These are phyloP conservation scores for Xerocomellus amylosporus DNA, from an alignment of 768 basidiomycete species.

Conservation along the genomic window DNA sequence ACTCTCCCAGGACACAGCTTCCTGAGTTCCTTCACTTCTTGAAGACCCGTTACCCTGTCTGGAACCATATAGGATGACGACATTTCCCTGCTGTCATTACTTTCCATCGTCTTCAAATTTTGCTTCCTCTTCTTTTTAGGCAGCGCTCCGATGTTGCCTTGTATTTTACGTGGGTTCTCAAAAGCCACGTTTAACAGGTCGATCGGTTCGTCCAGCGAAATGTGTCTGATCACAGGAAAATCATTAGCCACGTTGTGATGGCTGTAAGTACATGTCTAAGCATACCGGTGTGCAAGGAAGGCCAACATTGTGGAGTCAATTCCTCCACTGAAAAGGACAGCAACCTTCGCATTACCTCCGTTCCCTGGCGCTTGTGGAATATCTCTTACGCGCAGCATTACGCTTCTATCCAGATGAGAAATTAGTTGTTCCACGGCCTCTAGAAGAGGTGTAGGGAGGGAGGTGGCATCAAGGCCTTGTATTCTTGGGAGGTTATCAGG, in stretches of 20 bases:
- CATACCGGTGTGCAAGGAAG: constrained; percentile 72
- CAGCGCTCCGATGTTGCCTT: constrained; percentile 44
- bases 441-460: constrained; percentile 30
- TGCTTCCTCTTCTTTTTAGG: constrained; percentile 44
- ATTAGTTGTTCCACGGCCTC: constrained; percentile 51
- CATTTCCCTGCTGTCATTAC: constrained; percentile 12
- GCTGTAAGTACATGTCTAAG: background rate
- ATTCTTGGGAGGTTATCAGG: constrained; percentile 39
- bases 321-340: constrained; percentile 92
- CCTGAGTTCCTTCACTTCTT: constrained; percentile 75
- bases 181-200: constrained; percentile 94
- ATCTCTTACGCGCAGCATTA: constrained; percentile 62
- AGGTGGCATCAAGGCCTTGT: constrained; percentile 20
- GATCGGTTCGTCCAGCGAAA: constrained; percentile 76
- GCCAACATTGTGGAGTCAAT: constrained; percentile 89
- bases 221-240: constrained; percentile 46
- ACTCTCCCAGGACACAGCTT: constrained; percentile 69
- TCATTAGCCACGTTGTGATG: background rate
- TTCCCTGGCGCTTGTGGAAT: constrained; percentile 52
- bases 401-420: constrained; percentile 58
- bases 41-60: constrained; percentile 78
- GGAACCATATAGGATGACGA: constrained; percentile 69
- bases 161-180: constrained; percentile 85
- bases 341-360: constrained; percentile 55
- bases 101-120: constrained; percentile 10